phyloP scores from a whole-genome alignment of 2,329 filamentous ascomycete genomes.

The Fusarium odoratissimum region DNA sequence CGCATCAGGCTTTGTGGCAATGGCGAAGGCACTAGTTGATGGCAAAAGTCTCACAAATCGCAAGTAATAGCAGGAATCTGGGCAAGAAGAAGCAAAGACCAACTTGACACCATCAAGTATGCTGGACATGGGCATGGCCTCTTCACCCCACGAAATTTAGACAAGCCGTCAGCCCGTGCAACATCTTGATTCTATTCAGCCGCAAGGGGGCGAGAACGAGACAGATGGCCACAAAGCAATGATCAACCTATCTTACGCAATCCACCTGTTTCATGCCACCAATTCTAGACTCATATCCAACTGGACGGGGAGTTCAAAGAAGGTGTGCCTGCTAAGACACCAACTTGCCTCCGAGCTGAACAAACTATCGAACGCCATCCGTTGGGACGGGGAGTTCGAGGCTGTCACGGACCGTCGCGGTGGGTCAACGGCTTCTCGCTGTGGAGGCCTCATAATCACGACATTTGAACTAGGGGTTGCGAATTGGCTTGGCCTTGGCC shows the following conservation, averaged over 20 bases:
- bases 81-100: neutral
- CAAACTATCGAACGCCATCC: neutral
- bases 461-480: neutral
- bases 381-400: neutral
- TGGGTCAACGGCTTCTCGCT: neutral
- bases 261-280: neutral
- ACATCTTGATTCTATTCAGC: no score
- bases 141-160: neutral
- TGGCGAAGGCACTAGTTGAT: neutral
- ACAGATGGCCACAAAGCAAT: neutral
- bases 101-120: no score
- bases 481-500: neutral
- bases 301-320: neutral
- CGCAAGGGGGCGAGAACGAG: neutral
- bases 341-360: neutral
- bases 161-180: neutral
- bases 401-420: neutral
- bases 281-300: neutral
- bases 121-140: no score
- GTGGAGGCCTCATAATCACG: constrained; percentile 5
- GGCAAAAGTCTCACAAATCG: neutral
- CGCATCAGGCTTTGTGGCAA: neutral
- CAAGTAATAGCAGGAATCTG: accelerated
- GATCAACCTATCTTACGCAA: neutral
- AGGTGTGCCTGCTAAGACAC: neutral